Evolutionary conservation across 192 early-diverging fungal genomes (phyloP), one percentile per base, ranked within the genome.

Genomic region (Phycomyces nitens): DNA sequence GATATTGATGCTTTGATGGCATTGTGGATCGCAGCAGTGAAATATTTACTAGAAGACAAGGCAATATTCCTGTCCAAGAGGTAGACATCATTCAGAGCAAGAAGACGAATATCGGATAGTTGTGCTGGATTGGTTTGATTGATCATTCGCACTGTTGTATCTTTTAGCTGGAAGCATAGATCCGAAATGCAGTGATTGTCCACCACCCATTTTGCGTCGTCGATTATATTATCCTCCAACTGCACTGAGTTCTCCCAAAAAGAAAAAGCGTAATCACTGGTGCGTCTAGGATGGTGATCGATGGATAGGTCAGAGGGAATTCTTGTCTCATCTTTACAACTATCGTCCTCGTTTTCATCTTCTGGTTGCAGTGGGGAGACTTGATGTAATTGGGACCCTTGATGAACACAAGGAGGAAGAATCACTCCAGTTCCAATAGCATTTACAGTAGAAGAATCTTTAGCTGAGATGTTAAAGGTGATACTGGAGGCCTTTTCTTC

Each of bases 251-350:
- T 15, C 16, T 55, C 26, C 27, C 29, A 26, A 55, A 27, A 55
- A 26, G 3, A 55, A 55, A 55, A 26, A 27, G 15, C 16, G 16
- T 55, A 55, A 55, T 55, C 53, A 27, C 27, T 55, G 24, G 53
- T 55, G 53, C 24, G 53, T 55, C 53, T 55, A 15, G 53, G 53
- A 34, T 55, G 53, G 29, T 55, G 53, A 27, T 55, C 53, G 27
- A 55, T 55, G 27, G 53, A 55, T 24, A 55, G 1, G 1, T 55
- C 53, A 29, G 53, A 55, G 53, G 53, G 24, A 34, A 55, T 55
- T 10, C 53, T 55, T 24, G 53, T 55, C 27, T 27, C 24, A 24
- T 26, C 0, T 29, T 55, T 9, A 15, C 2, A 5, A 55, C 53
- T 55, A 10, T 55, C 53, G 11, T 55, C 27, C 15, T 55, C 53